Conservation (phyloP, 2,329 filamentous ascomycete species). For the Xylaria sp. region DNA sequence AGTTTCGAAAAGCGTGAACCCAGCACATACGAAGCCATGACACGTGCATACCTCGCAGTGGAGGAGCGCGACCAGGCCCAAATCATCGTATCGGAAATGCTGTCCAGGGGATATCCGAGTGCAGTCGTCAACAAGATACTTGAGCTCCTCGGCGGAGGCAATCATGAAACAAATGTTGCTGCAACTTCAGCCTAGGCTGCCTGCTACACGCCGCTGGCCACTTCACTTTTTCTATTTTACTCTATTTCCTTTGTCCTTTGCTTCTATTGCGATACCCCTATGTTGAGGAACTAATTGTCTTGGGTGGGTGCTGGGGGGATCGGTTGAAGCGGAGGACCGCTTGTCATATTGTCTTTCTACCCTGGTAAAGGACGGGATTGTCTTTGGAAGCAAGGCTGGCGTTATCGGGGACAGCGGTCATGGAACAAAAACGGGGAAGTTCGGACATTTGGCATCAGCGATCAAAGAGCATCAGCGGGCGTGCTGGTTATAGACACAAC, state of each 20-base stretch:
- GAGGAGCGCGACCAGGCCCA: constrained; percentile 83
- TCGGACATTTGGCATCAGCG: constrained; percentile 37
- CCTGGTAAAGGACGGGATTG: constrained; percentile 19
- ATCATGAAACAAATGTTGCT: constrained; percentile 52
- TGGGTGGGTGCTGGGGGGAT: constrained; percentile 42
- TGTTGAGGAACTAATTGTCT: constrained; percentile 41
- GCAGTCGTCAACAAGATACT: constrained; percentile 94
- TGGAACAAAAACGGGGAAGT: constrained; percentile 34
- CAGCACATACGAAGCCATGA: constrained; percentile 99
- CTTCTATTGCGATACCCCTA: constrained; percentile 49
- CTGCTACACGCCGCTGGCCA: neutral
- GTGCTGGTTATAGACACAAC: constrained; percentile 57
- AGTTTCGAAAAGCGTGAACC: constrained; percentile 85
- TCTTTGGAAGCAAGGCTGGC: constrained; percentile 36
- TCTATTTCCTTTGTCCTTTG: constrained; percentile 46
- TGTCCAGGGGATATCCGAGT: constrained; percentile 87
- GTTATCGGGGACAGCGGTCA: constrained; percentile 38
- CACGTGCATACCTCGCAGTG: constrained; percentile 85
- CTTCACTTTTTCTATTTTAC: constrained; percentile 30
- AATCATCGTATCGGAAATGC: constrained; percentile 86
- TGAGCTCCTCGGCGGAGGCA: constrained; percentile 78
- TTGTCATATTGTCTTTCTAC: constrained; percentile 15
- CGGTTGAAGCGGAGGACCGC: constrained; percentile 41
- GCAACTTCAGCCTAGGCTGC: constrained; percentile 34
- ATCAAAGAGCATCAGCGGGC: constrained; percentile 42